Percentiles rank a stretch among this genome's conserved stretches.
Conservation (phyloP, 176 grass and related monocot genomes). For the Panicum miliaceum region DNA sequence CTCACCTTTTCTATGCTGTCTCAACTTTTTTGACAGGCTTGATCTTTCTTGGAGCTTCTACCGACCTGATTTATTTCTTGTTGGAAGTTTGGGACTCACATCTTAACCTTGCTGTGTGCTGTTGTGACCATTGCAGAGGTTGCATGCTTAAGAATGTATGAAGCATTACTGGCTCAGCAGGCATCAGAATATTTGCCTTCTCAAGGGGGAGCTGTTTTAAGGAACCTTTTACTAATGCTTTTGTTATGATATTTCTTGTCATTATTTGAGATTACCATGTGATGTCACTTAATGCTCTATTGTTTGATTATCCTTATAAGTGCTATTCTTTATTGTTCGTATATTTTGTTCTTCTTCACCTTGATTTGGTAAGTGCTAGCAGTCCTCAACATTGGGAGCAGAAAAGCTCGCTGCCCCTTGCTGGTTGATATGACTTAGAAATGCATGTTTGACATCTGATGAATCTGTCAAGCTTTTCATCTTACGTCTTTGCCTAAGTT, state of each 20-base stretch:
- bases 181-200: slow-evolving; percentile 37
- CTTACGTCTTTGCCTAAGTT: slow-evolving; percentile 56
- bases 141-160: slow-evolving; percentile 51
- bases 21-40: slow-evolving; percentile 74
- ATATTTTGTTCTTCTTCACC: slow-evolving; percentile 6
- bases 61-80: slow-evolving; percentile 76
- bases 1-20: slow-evolving; percentile 38
- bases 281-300: slow-evolving; percentile 39
- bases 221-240: slow-evolving; percentile 52
- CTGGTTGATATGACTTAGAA: slow-evolving; percentile 40
- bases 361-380: slow-evolving; percentile 40
- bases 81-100: slow-evolving; percentile 93
- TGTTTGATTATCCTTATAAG: slow-evolving; percentile 34
- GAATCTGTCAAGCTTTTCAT: slow-evolving; percentile 37
- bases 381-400: slow-evolving; percentile 27
- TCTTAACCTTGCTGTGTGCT: slow-evolving; percentile 85
- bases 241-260: slow-evolving; percentile 46
- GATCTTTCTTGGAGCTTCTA: slow-evolving; percentile 80
- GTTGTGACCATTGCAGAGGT: slow-evolving; percentile 89
- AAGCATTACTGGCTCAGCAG: slow-evolving; percentile 26
- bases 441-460: slow-evolving; percentile 50
- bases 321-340: slow-evolving; percentile 40
- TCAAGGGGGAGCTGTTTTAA: slow-evolving; percentile 35
- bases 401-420: background rate
- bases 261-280: slow-evolving; percentile 41